Evolutionary conservation across 2,329 filamentous ascomycete genomes (phyloP), one percentile per base, ranked within the genome.

Genomic region (Falciphora oryzae): DNA sequence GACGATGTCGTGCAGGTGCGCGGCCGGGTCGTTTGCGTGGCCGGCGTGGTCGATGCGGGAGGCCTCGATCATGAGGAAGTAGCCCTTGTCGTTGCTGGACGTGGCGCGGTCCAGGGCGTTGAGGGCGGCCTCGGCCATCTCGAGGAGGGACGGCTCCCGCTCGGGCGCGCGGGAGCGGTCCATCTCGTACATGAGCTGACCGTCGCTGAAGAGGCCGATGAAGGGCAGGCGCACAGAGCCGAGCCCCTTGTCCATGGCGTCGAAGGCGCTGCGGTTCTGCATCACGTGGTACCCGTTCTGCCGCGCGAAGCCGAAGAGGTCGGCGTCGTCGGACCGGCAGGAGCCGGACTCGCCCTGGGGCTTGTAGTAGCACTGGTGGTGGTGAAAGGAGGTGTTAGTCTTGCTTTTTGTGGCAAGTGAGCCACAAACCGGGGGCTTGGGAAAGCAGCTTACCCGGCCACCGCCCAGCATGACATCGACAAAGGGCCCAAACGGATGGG

Each of bases 1-100:
- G 38, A 79, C 71, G 25, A 74, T 75, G 28, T 79, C 77, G 65
- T 76, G 74, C 35, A 84, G 80, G 68, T 85, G 83, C 22, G 80
- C 81, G 25, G 79, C 81, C 4, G 83, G 81, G 68, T 85, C 83
- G 68, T 84, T 85, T 70, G 80, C 80, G 68, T 84, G 83, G 61
- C 73, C 71, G 38, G 74, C 72, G 66, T 76, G 75, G 65, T 76
- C 74, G 65, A 76, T 76, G 35, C 75, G 71, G 10, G 72, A 74
- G n/a, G 74, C 75, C 67, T 76, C 74, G 58, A 76, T 75, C 72
- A 79, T 75, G 61, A 78, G 68, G 65, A 79, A 77, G 67, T 76
- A 79, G 10, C 76, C 76, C 65, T 75, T 72, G n/a, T 73, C 68
- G n/a, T 73, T 67, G 11, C 65, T 69, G 32, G 67, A 69, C 44